Conservation (phyloP, 2,329 filamentous ascomycete species). For the Fusarium hostae region DNA sequence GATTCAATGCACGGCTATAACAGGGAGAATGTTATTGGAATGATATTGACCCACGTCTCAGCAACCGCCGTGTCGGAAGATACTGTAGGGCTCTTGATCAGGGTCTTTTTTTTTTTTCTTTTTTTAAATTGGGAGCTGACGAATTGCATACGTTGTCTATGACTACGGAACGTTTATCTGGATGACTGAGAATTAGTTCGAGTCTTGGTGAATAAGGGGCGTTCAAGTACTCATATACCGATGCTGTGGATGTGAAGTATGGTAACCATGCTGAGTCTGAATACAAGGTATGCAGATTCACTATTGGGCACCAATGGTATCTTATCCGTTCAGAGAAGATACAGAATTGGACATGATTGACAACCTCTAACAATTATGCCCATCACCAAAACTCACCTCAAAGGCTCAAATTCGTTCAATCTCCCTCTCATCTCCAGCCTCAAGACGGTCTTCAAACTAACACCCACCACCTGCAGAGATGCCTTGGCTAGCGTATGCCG, state of each 20-base stretch:
- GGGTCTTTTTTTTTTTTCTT: slow-evolving; percentile 8
- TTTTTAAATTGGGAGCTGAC: slow-evolving; percentile 8
- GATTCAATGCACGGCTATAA: slow-evolving; percentile 11
- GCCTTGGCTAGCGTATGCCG: slow-evolving; percentile 27
- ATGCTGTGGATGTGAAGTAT: neutral
- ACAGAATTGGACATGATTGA: slow-evolving; percentile 5
- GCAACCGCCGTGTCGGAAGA: slow-evolving; percentile 2
- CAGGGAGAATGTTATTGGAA: slow-evolving; percentile 29
- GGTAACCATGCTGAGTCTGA: neutral
- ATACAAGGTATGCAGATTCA: neutral
- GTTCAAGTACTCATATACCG: slow-evolving; percentile 4
- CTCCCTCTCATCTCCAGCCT: slow-evolving; percentile 17
- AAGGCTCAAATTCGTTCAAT: slow-evolving; percentile 12
- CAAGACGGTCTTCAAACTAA: slow-evolving; percentile 32
- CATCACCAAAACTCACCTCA: slow-evolving; percentile 19
- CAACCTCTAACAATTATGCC: slow-evolving; percentile 9
- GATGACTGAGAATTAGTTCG: neutral
- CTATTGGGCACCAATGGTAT: neutral
- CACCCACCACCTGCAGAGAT: slow-evolving; percentile 32
- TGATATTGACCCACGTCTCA: slow-evolving; percentile 34
- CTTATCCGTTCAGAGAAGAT: neutral
- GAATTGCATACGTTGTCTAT: slow-evolving; percentile 17
- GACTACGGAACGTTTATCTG: neutral
- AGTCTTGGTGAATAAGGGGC: slow-evolving; percentile 28
- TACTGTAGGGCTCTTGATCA: slow-evolving; percentile 8